Base-by-base conservation (phyloP, 2,329 filamentous ascomycete species). In the Raffaelea albimanens region DNA sequence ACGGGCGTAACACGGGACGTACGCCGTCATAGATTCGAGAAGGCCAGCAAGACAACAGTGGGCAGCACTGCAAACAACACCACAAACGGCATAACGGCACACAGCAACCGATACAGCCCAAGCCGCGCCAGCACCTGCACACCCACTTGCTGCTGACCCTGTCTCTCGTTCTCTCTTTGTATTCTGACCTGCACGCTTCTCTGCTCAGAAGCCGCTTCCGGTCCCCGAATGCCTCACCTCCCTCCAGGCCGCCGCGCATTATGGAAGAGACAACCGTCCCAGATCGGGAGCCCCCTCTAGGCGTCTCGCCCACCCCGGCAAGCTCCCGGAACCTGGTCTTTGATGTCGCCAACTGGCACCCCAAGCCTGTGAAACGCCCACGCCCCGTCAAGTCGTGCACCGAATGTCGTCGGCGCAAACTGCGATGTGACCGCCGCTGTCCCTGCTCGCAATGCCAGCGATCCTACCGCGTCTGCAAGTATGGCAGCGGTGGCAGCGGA, bases 401-500 rank as follows among this genome's bases (percentile, higher is more conserved):
- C 49, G 72, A 75, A 54, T 78, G 76, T 55, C 68, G 76, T 47
- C 77, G 77, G 58, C 68, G 76, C 55, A 80, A 77, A 58, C 61
- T 78, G 5, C 67, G 69, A 50, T 80, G 76, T 59, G 75, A 80
- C 58, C 69, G 76, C 40, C 64, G 69, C n/a, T 65, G 67, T 40
- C 74, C 75, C 4, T 80, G 76, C 55, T 73, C 72, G 5, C 75
- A 79, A 57, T 80, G 76, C 57, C 72, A 75, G 44, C 77, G 75
- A 58, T 74, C 73, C n/a, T 70, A 67, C 53, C 72, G 75, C 33
- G 56, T 61, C 36, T 79, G 75, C 62, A 72, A 66, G 53, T 79
- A 78, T 39, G 53, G 54, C 54, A 65, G 72, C 21, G 65, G 71
- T 19, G 70, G 74, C 48, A 67, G 72, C 29, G 70, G 73, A 9